phyloP scores from a whole-genome alignment of 768 basidiomycete genomes.

The Stropharia rugosoannulata region DNA sequence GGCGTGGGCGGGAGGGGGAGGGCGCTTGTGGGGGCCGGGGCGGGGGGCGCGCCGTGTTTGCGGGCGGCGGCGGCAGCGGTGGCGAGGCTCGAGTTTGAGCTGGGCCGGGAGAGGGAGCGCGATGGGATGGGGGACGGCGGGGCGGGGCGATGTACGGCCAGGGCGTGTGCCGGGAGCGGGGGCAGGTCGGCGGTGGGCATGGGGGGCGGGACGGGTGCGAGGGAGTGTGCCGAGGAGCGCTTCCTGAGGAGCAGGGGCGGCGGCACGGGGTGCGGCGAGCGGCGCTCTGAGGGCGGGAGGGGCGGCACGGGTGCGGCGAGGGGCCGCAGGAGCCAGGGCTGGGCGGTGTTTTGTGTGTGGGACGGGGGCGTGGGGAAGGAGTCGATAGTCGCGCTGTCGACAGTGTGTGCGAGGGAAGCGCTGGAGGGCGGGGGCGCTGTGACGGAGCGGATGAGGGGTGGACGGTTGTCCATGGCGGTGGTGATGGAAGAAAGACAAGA shows the following conservation, averaged over 20 bases:
- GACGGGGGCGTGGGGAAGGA: constrained; percentile 1
- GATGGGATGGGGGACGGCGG: constrained; percentile 1
- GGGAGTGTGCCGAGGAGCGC: constrained; percentile 28
- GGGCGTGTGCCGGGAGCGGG: constrained; percentile 8
- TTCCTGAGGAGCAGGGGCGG: constrained; percentile 23
- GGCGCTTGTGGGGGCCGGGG: constrained; percentile 8
- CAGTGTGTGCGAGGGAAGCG: background rate
- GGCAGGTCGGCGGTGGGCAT: background rate
- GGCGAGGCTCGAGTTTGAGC: constrained; percentile 9
- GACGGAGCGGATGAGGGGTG: too few relatives aligned
- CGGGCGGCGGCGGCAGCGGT: background rate
- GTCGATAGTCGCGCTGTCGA: background rate
- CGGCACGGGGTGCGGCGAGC: background rate
- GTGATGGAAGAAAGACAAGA: too few relatives aligned
- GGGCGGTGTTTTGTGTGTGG: background rate
- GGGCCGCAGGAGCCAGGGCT: background rate
- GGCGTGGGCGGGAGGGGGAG: background rate
- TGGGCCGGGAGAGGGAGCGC: constrained; percentile 13
- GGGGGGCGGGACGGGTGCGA: constrained; percentile 7
- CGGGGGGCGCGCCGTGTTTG: constrained; percentile 15
- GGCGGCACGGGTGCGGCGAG: background rate
- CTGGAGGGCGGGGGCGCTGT: too few relatives aligned
- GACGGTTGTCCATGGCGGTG: too few relatives aligned
- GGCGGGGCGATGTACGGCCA: constrained; percentile 8
- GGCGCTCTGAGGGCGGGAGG: background rate